Evolutionary conservation across 805 yeast species (phyloP).

Genomic region (Saccharomycopsis schoenii): DNA sequence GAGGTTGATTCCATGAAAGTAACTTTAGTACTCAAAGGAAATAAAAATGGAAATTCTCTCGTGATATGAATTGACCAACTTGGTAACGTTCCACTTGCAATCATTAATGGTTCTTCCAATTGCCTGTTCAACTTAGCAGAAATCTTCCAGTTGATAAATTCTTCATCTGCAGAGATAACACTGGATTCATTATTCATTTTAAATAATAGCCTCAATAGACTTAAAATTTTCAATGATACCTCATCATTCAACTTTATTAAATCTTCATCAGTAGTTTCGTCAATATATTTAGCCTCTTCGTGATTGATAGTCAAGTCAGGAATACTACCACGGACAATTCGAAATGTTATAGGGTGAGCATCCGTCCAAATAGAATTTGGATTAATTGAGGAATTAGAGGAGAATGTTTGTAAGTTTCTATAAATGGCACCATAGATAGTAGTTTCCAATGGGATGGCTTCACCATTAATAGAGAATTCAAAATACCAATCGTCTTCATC

Average conservation of each 20-base stretch:
- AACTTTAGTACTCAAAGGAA: constrained; percentile 74
- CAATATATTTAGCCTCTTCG: not conserved
- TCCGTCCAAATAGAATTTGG: constrained; percentile 47
- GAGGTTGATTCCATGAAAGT: constrained; percentile 79
- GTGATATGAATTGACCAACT: constrained; percentile 75
- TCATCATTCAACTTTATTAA: constrained; percentile 26
- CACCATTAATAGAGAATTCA: constrained; percentile 51
- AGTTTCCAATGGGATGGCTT: constrained; percentile 49
- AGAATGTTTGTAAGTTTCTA: constrained; percentile 32
- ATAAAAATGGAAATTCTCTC: constrained; percentile 65
- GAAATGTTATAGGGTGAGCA: constrained; percentile 42
- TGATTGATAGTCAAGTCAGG: constrained; percentile 11
- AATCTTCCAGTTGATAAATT: constrained; percentile 66
- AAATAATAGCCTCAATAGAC: constrained; percentile 39
- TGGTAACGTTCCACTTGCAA: constrained; percentile 80
- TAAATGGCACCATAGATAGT: constrained; percentile 72
- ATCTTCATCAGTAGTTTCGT: constrained; percentile 22
- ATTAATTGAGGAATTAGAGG: constrained; percentile 30
- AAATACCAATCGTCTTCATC: constrained; percentile 28
- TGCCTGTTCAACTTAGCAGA: constrained; percentile 83
- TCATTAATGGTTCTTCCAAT: constrained; percentile 79
- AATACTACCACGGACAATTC: constrained; percentile 27
- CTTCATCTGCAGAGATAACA: constrained; percentile 18
- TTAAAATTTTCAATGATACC: constrained; percentile 29
- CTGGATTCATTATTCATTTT: constrained; percentile 26